Evolutionary conservation across 2,329 filamentous ascomycete species (phyloP).

Genomic region (Ceratocystis albifundus): DNA sequence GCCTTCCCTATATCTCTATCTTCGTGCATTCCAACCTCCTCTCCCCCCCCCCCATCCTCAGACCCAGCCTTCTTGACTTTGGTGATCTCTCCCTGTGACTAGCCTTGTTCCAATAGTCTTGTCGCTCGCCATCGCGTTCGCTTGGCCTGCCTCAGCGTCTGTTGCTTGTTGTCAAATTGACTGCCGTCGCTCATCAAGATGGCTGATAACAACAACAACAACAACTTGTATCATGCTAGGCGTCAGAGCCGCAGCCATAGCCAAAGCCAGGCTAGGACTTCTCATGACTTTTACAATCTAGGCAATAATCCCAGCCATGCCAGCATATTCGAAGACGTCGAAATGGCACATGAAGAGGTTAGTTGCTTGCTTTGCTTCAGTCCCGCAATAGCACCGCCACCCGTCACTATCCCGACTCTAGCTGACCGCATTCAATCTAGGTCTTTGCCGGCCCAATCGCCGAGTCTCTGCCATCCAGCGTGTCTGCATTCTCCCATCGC

Average conservation of each 20-base stretch:
- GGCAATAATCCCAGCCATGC: slow-evolving; percentile 55
- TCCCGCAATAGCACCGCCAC: no score
- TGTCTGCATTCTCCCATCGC: slow-evolving; percentile 83
- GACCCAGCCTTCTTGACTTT: no score
- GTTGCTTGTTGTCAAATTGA: background rate
- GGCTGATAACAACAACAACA: background rate
- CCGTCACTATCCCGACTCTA: background rate
- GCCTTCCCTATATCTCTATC: no score
- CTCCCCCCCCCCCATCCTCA: no score
- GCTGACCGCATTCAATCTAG: slow-evolving; percentile 28
- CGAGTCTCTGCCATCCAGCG: slow-evolving; percentile 88
- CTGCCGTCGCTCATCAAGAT: background rate
- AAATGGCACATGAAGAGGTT: slow-evolving; percentile 96
- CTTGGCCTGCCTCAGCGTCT: background rate
- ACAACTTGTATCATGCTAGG: background rate
- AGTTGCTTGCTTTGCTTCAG: slow-evolving; percentile 12
- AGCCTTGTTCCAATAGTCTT: no score
- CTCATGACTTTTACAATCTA: slow-evolving; percentile 15
- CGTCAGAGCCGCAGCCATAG: background rate
- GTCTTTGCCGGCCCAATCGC: slow-evolving; percentile 86
- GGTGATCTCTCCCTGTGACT: no score
- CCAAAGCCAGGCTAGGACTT: background rate
- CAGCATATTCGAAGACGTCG: slow-evolving; percentile 88
- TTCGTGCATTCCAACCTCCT: no score
- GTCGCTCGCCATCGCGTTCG: no score